Conservation (phyloP, 345 rosid species). For the Raphanus sativus region DNA sequence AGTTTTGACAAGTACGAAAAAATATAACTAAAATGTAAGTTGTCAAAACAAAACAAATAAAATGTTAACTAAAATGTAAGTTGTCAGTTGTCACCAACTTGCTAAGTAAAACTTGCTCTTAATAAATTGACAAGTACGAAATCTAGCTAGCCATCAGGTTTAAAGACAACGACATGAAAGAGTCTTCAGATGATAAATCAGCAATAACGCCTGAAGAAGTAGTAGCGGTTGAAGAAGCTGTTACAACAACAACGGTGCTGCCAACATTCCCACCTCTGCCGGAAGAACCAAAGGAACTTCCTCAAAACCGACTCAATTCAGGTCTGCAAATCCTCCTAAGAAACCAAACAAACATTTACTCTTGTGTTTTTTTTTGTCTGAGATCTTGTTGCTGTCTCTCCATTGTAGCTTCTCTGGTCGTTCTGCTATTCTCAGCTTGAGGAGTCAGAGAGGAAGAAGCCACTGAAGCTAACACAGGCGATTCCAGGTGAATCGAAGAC, state of each 20-base stretch:
- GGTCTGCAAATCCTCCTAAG: too few species aligned
- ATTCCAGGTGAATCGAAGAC: constrained; percentile 81
- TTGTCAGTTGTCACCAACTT: too few species aligned
- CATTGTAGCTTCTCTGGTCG: constrained; percentile 86
- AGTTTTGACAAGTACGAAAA: too few species aligned
- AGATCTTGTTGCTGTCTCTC: constrained; percentile 7
- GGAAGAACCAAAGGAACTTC: constrained; percentile 89
- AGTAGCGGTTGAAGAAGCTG: constrained; percentile 23
- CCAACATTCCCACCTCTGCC: constrained; percentile 76
- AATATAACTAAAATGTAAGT: too few species aligned
- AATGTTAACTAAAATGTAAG: too few species aligned
- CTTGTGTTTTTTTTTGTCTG: neutral
- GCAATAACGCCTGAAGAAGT: constrained; percentile 31
- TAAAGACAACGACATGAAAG: constrained; percentile 41
- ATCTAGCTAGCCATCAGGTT: too few species aligned
- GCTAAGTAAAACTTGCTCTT: too few species aligned
- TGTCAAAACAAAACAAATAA: too few species aligned
- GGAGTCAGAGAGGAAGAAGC: constrained; percentile 53
- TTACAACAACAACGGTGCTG: constrained; percentile 13
- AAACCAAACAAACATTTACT: constrained; percentile 7
- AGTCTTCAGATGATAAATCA: constrained; percentile 35
- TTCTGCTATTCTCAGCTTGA: constrained; percentile 74
- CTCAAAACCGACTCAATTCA: constrained; percentile 71
- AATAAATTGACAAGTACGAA: too few species aligned
- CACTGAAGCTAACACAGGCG: constrained; percentile 70